Evolutionary conservation across 108 stramenopile species (phyloP), one percentile per base, ranked within the genome.

Genomic region (Cylindrotheca fusiformis): DNA sequence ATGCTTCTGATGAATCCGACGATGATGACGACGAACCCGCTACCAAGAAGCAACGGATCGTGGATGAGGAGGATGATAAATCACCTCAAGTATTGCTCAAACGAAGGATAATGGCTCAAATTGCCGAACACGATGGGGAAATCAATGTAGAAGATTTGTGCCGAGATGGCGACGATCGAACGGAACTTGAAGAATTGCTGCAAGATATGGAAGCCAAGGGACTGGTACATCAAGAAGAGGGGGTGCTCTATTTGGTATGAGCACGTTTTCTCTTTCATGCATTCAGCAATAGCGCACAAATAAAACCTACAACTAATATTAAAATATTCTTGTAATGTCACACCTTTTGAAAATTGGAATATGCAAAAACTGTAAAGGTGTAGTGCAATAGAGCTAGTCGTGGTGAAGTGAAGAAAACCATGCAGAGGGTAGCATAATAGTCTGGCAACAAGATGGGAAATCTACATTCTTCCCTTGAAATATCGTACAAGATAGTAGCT

Each of bases 121-220:
- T 62, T 44, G 62, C 52, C 12, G 32, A 72, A 23, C 55, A 50
- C 27, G 74, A 81, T 48, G 90, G 77, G 44, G 69, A 78, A 48
- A 28, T 78, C 21, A 46, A 67, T 26, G 48, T 85, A 1, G 82
- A 81, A 23, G 73, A 81, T 17, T 48, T 83, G n/a, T 82, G 79
- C 49, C 46, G 32, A 3, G 63, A 73, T 41, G 61, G 71, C 3
- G 60, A 69, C 8, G 81, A 90, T 70, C 75, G 85, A 2, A 71
- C 77, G 10, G 46, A 78, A 48, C 68, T 86, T 30, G 30, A 55
- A 1, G 58, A 61, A 44, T 68, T 67, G 27, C 51, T 84, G n/a
- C 60, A 73, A 57, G 60, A 70, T 47, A 52, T 90, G 58, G 80
- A 71, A 30, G 59, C 66, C 10, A 83, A 90, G 32, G 77, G 77